Conservation (phyloP, 805 yeast species). For the Spathaspora passalidarum region DNA sequence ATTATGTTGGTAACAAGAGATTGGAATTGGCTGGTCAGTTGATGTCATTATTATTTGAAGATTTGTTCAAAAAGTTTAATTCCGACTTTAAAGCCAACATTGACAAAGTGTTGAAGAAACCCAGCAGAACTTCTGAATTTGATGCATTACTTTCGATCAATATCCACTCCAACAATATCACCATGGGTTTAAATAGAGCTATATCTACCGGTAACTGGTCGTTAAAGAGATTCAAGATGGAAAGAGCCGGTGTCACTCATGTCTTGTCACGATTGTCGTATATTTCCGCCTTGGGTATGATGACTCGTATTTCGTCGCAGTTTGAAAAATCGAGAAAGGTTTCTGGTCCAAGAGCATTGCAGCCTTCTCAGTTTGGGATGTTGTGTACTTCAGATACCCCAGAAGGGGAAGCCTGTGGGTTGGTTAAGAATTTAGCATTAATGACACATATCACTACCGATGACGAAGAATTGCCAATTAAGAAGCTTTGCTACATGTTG, state of each 20-base stretch:
- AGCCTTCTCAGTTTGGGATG: conserved; percentile 99
- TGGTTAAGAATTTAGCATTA: conserved; percentile 92
- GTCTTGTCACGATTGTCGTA: conserved; percentile 88
- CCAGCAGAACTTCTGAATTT: conserved; percentile 91
- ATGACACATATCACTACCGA: conserved; percentile 99
- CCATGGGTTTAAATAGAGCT: conserved; percentile 92
- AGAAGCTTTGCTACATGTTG: conserved; percentile 67
- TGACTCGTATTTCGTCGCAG: conserved; percentile 99
- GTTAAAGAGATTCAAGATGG: conserved; percentile 97
- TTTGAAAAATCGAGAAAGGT: conserved; percentile 97
- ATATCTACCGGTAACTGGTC: conserved; percentile 99
- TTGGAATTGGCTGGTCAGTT: conserved; percentile 96
- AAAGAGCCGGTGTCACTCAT: conserved; percentile 98
- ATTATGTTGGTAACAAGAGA: conserved; percentile 97
- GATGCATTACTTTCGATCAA: conserved; percentile 89
- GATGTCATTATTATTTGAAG: conserved; percentile 92
- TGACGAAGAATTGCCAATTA: conserved; percentile 90
- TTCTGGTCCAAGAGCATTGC: conserved; percentile 97
- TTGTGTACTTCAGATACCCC: conserved; percentile 98
- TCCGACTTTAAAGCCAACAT: conserved; percentile 91
- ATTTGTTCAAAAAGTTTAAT: conserved; percentile 94
- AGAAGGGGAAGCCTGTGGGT: conserved; percentile 99
- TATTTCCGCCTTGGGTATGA: conserved; percentile 96
- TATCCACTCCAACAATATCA: conserved; percentile 88
- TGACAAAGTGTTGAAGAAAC: conserved; percentile 90